Conservation (phyloP, 202 grass and related monocot genomes). For the Saccharum hybrid region DNA sequence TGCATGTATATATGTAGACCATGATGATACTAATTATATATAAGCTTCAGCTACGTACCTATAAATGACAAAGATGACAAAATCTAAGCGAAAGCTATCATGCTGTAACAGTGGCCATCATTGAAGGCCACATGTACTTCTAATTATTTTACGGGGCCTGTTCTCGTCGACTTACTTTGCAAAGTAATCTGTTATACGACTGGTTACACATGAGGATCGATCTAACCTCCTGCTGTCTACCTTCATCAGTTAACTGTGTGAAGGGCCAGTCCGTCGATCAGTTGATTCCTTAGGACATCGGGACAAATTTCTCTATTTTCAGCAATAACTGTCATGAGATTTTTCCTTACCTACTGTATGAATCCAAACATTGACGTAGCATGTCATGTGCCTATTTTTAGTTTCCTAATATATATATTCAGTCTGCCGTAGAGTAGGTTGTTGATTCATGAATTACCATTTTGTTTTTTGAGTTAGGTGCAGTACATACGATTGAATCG, state of each 20-base stretch:
- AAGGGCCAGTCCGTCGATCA: neutral
- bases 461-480: neutral
- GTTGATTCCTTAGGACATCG: neutral
- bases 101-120: constrained; percentile 48
- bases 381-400: neutral
- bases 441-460: too few relatives aligned
- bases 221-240: neutral
- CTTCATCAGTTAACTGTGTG: constrained; percentile 12
- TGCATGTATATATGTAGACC: constrained; percentile 39
- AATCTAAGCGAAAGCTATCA: constrained; percentile 41
- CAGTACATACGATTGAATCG: neutral
- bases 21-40: constrained; percentile 57
- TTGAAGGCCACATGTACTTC: constrained; percentile 47
- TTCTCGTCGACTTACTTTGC: constrained; percentile 15
- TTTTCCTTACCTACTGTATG: neutral
- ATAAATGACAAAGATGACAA: constrained; percentile 58
- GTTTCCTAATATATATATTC: neutral
- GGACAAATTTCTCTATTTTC: neutral
- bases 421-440: too few relatives aligned
- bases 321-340: neutral
- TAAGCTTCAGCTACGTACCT: constrained; percentile 50
- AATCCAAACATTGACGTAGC: neutral
- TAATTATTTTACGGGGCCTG: constrained; percentile 41
- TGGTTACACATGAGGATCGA: constrained; percentile 1
- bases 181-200: constrained; percentile 5